Percentiles rank a stretch among this genome's conserved stretches.
phyloP scores from a whole-genome alignment of 208 protist species.

The Perkinsela sp. region DNA sequence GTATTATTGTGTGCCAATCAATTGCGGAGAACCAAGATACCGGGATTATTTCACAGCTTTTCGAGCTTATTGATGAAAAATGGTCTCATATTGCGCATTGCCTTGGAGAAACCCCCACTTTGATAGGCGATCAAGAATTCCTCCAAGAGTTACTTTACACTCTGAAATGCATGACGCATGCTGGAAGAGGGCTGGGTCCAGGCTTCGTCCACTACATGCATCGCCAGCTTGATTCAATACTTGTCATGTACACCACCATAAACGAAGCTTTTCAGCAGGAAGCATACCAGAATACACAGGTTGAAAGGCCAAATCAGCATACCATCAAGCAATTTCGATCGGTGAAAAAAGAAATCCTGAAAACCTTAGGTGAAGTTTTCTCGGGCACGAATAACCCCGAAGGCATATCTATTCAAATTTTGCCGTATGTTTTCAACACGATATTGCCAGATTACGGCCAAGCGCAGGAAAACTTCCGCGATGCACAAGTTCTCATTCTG shows the following conservation, averaged over 20 bases:
- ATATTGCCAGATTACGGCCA: conserved; percentile 82
- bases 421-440: conserved; percentile 75
- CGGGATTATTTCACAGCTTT: background rate
- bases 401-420: conserved; percentile 50
- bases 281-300: background rate
- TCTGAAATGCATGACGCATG: background rate
- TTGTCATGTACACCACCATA: background rate
- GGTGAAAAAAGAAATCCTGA: conserved; percentile 78
- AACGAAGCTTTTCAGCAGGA: background rate
- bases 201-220: background rate
- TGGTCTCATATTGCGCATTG: background rate
- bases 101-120: background rate
- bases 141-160: background rate
- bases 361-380: conserved; percentile 77
- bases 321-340: conserved; percentile 41
- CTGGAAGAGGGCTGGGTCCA: background rate
- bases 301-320: background rate
- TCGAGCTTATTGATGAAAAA: background rate
- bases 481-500: conserved; percentile 73
- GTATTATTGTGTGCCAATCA: conserved; percentile 64
- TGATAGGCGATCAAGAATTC: background rate
- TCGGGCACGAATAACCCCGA: conserved; percentile 38
- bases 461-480: conserved; percentile 49
- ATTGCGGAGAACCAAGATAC: conserved; percentile 9
- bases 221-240: background rate